Evolutionary conservation across 768 basidiomycete genomes (phyloP).

Genomic region (Auriculariales sp.): DNA sequence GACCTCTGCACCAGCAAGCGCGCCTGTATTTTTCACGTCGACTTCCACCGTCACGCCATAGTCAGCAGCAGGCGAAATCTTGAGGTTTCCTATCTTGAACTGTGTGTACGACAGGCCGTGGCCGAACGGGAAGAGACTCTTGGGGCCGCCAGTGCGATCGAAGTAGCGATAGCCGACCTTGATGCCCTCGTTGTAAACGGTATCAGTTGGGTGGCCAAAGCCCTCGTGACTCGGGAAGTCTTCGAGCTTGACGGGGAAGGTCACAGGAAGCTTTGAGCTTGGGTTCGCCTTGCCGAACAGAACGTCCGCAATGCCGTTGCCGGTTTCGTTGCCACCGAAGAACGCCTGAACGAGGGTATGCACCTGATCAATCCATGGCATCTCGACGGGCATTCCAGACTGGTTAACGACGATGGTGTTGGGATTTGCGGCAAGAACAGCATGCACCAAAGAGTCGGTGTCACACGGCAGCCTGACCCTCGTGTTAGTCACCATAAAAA

Average conservation of each 20-base stretch:
- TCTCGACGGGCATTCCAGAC: slow-evolving; percentile 33
- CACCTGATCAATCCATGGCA: slow-evolving; percentile 36
- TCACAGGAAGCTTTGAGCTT: slow-evolving; percentile 39
- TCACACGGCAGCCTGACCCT: slow-evolving; percentile 29
- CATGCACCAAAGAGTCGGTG: slow-evolving; percentile 34
- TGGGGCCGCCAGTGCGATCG: no score
- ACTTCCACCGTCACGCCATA: slow-evolving; percentile 7
- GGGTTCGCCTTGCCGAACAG: slow-evolving; percentile 48
- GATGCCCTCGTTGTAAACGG: no score
- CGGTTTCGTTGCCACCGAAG: slow-evolving; percentile 32
- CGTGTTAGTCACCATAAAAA: no score
- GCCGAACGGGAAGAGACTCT: slow-evolving; percentile 15
- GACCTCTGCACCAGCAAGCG: slow-evolving; percentile 8
- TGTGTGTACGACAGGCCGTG: slow-evolving; percentile 14
- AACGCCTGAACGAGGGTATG: slow-evolving; percentile 11
- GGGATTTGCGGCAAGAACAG: slow-evolving; percentile 34
- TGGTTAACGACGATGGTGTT: slow-evolving; percentile 45
- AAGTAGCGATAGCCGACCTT: no score
- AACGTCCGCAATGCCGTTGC: slow-evolving; percentile 42
- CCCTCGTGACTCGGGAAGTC: no score
- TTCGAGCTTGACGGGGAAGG: slow-evolving; percentile 39
- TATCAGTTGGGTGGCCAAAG: no score
- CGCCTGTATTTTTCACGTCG: slow-evolving; percentile 8
- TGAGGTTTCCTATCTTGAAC: slow-evolving; percentile 13
- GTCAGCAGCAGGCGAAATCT: slow-evolving; percentile 5